Evolutionary conservation across 2,329 filamentous ascomycete species (phyloP).

Genomic region (Pestalotiopsis sp.): DNA sequence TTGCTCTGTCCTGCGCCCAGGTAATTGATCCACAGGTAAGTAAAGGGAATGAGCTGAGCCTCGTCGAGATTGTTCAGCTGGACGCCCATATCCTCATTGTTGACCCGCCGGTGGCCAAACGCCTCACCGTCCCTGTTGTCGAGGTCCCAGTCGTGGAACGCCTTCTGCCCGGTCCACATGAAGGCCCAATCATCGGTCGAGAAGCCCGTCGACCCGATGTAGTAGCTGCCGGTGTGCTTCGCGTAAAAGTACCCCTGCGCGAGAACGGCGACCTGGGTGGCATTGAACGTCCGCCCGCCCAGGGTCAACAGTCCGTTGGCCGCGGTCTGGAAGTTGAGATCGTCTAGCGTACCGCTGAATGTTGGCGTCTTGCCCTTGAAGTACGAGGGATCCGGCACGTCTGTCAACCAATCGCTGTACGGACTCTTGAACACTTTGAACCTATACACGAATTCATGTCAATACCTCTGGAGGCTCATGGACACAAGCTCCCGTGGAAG

Average conservation of each 20-base stretch:
- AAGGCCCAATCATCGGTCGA: not conserved
- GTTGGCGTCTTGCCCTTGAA: not conserved
- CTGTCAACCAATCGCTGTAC: not conserved
- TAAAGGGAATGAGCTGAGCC: not conserved
- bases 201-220: not conserved
- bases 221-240: not conserved
- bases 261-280: not conserved
- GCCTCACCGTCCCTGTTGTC: not conserved
- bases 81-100: not conserved
- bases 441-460: not conserved
- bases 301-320: not conserved
- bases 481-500: not conserved
- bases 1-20: not conserved
- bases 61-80: not conserved
- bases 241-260: not conserved
- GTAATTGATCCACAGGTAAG: not conserved
- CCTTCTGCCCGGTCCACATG: not conserved
- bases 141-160: not conserved
- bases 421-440: not conserved
- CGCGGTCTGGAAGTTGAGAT: not conserved
- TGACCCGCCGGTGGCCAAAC: not conserved
- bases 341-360: not conserved
- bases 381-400: not conserved
- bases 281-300: not conserved
- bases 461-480: not conserved